Base-by-base conservation (phyloP, 345 rosid genomes). In the Linum usitatissimum region DNA sequence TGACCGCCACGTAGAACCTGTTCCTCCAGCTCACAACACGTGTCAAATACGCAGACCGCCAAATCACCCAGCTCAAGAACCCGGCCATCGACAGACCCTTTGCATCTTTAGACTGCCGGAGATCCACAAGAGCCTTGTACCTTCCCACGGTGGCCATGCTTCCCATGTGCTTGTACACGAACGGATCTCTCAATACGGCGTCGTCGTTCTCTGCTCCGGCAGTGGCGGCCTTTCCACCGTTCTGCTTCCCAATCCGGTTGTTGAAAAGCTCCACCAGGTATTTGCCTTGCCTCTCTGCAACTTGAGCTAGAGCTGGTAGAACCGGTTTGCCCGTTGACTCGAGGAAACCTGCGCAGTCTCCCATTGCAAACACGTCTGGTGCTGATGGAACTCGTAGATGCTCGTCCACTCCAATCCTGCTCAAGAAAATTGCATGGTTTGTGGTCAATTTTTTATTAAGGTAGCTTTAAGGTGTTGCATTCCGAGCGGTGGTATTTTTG, bases 81-180 rank as follows among this genome's bases (percentile, higher is more conserved):
- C 59, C 59, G 4, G 59, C 59, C 30, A 18, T 20, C 9, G 59
- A 55, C 59, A 55, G 14, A 3, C 95, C 95, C 21, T 77, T 77
- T 9, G 73, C 79, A 18, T 84, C 90, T 19, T 55, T 55, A 0
- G 88, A 82, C 30, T 79, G 78, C 61, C 94, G 83, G 42, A 87
- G 72, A 73, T 87, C 88, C 8, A 84, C 88, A 0, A 87, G 63
- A 0, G 88, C 94, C 83, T 87, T 87, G 67, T 79, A 83, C 39
- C 87, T 71, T 8, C 94, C 94, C 1, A 84, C 82, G 0, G 90
- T 66, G 19, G 94, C 94, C 94, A 87, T 84, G 79, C 88, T 87
- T 30, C 90, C 90, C 0, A 81, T 64, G 55, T 84, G 90, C 66
- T 56, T 82, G 69, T 84, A 87, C 55, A 80, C 86, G 59, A 87